Conservation (phyloP, 2,329 filamentous ascomycete genomes). For the Cordyceps cicadae region DNA sequence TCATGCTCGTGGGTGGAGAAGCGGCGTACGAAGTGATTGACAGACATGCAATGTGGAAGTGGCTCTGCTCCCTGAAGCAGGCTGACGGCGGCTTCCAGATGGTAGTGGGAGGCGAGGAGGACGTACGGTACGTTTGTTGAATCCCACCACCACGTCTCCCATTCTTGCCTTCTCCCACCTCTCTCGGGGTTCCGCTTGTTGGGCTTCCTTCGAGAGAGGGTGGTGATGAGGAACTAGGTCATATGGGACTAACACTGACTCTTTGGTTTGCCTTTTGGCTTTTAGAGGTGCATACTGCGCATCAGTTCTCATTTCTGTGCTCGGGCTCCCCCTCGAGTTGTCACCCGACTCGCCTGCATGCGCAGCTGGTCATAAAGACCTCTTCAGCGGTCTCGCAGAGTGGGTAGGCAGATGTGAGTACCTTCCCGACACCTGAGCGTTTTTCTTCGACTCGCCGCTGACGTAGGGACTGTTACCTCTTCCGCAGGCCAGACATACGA, state of each 20-base stretch:
- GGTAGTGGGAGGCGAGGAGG: constrained; percentile 78
- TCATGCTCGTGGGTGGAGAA: constrained; percentile 69
- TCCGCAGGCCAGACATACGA: constrained; percentile 78
- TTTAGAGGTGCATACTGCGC: constrained; percentile 83
- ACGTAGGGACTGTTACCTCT: neutral
- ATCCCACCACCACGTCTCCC: neutral
- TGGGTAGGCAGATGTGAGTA: constrained; percentile 73
- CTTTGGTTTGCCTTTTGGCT: constrained; percentile 12
- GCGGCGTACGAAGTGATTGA: constrained; percentile 70
- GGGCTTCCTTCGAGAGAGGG: neutral
- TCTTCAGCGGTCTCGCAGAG: constrained; percentile 66
- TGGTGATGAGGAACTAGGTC: neutral
- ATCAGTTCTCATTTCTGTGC: constrained; percentile 71
- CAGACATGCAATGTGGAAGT: constrained; percentile 80
- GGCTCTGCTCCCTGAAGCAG: constrained; percentile 81
- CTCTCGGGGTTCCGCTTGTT: neutral
- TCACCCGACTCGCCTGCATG: constrained; percentile 63
- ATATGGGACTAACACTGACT: constrained; percentile 8
- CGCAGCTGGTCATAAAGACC: constrained; percentile 50
- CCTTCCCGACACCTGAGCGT: neutral
- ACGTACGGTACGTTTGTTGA: constrained; percentile 60
- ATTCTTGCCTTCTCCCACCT: no score
- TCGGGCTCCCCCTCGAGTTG: constrained; percentile 74
- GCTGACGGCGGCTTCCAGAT: constrained; percentile 84
- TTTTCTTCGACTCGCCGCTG: neutral